phyloP scores from a whole-genome alignment of 2,329 filamentous ascomycete genomes.

The Catunica adiposa region DNA sequence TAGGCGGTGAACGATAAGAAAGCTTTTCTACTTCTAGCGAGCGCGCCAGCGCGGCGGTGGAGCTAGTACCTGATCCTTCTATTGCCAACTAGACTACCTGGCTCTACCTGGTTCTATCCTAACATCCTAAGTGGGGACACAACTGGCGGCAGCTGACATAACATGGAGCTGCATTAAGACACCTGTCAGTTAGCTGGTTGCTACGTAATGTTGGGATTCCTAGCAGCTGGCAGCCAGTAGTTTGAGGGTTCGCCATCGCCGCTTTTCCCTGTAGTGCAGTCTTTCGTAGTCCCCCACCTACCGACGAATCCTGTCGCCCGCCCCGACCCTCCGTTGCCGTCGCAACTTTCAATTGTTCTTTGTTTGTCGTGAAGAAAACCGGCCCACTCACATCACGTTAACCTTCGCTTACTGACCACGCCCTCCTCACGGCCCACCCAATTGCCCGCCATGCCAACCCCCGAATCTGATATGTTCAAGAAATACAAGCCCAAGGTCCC shows the following conservation, averaged over 20 bases:
- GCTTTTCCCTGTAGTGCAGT: background rate
- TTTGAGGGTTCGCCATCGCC: background rate
- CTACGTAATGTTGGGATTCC: background rate
- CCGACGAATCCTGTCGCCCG: background rate
- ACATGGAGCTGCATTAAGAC: background rate
- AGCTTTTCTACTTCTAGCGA: background rate
- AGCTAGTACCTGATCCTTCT: background rate
- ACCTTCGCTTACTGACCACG: background rate
- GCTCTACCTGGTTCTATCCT: background rate
- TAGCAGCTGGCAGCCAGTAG: background rate
- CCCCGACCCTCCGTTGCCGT: background rate
- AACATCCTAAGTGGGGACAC: background rate
- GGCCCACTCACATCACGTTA: background rate
- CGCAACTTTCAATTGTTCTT: background rate
- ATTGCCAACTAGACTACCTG: too few species aligned
- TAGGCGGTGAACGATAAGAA: constrained; percentile 22
- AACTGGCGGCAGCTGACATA: background rate
- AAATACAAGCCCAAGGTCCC: constrained; percentile 69
- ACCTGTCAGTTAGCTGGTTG: background rate
- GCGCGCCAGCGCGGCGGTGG: background rate
- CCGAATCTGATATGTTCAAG: constrained; percentile 67
- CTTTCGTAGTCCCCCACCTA: background rate
- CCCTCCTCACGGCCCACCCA: background rate
- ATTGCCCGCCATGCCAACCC: constrained; percentile 50
- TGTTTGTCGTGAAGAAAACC: background rate